Evolutionary conservation across 495 filamentous ascomycete genomes (phyloP).

Genomic region (Chaetomidium leptoderma): DNA sequence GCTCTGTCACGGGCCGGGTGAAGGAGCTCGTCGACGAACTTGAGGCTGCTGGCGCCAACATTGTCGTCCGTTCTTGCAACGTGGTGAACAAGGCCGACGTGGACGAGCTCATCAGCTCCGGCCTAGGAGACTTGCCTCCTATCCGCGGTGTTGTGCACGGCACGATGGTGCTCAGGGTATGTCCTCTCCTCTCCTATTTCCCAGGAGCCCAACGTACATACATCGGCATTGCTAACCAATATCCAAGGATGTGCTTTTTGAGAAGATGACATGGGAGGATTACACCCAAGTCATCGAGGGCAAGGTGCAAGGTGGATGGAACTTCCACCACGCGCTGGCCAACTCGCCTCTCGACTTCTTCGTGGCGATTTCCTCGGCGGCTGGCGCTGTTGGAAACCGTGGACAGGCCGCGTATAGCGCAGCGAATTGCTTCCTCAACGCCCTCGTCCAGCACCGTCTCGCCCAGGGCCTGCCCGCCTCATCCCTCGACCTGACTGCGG

Average conservation of each 20-base stretch:
- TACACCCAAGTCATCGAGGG: conserved; percentile 48
- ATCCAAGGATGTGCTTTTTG: conserved; percentile 50
- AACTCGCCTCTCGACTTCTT: conserved; percentile 60
- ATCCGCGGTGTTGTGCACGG: conserved; percentile 48
- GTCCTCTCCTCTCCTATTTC: conserved; percentile 15
- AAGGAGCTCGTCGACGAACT: conserved; percentile 46
- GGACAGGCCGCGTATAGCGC: conserved; percentile 63
- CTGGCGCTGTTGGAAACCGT: conserved; percentile 55
- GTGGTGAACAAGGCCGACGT: conserved; percentile 40
- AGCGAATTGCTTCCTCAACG: conserved; percentile 59
- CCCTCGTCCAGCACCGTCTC: conserved; percentile 46
- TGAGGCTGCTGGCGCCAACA: conserved; percentile 32
- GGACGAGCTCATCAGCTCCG: conserved; percentile 32
- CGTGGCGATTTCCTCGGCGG: conserved; percentile 58
- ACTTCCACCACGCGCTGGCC: conserved; percentile 53
- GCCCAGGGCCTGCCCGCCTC: conserved; percentile 45
- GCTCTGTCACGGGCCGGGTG: conserved; percentile 38
- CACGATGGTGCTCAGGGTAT: conserved; percentile 54
- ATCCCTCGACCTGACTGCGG: conserved; percentile 53
- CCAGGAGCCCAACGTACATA: not conserved
- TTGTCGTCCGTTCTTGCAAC: conserved; percentile 42
- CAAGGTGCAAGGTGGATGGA: conserved; percentile 54
- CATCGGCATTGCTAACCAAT: not conserved
- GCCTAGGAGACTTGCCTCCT: conserved; percentile 37
- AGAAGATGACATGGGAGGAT: conserved; percentile 52